Percentiles rank a stretch among this genome's conserved stretches.
Conservation (phyloP, 2,329 filamentous ascomycete genomes). For the Talaromyces albobiverticillius region DNA sequence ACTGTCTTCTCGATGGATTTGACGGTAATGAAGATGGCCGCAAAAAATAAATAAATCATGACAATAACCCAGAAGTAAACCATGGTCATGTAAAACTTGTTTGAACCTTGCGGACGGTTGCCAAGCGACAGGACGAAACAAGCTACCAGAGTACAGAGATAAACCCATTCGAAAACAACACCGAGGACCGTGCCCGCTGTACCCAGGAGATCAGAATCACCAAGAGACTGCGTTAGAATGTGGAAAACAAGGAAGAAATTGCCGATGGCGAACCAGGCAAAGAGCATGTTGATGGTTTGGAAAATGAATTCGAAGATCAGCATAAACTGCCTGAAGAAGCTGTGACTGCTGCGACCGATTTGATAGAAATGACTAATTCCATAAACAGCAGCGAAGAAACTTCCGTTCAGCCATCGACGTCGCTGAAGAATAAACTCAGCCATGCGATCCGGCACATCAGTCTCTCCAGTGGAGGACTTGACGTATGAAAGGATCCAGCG, state of each 20-base stretch:
- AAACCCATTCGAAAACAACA: slow-evolving; percentile 93
- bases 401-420: slow-evolving; percentile 95
- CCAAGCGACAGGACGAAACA: slow-evolving; percentile 94
- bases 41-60: slow-evolving; percentile 94
- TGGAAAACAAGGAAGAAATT: slow-evolving; percentile 99
- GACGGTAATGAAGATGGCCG: slow-evolving; percentile 90
- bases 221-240: slow-evolving; percentile 86
- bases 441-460: slow-evolving; percentile 91
- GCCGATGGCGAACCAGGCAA: slow-evolving; percentile 96
- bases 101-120: slow-evolving; percentile 91
- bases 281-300: slow-evolving; percentile 93
- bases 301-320: slow-evolving; percentile 92
- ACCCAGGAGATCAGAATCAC: slow-evolving; percentile 66
- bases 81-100: slow-evolving; percentile 92
- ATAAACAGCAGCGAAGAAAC: slow-evolving; percentile 97
- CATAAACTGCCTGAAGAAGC: slow-evolving; percentile 78
- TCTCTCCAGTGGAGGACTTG: slow-evolving; percentile 95
- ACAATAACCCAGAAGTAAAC: slow-evolving; percentile 97
- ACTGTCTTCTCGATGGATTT: slow-evolving; percentile 75
- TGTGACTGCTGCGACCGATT: slow-evolving; percentile 91
- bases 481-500: slow-evolving; percentile 98
- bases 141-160: slow-evolving; percentile 84
- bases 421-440: slow-evolving; percentile 94
- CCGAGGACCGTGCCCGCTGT: slow-evolving; percentile 75
- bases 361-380: slow-evolving; percentile 93